Conservation (phyloP, 768 basidiomycete species). For the Termitomyces eurrhizus region DNA sequence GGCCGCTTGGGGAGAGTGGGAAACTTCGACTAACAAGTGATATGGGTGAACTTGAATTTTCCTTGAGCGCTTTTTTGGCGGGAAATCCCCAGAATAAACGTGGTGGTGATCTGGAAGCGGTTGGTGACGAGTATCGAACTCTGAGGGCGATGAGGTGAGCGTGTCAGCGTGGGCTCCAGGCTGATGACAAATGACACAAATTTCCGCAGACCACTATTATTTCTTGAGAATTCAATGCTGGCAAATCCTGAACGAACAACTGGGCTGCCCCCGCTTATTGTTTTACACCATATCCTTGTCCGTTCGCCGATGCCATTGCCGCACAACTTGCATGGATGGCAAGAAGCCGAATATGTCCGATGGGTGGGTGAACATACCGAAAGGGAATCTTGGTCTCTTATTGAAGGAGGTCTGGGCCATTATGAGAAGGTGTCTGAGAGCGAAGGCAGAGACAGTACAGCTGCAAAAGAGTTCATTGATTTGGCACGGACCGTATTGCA, state of each 20-base stretch:
- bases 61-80: constrained; percentile 73
- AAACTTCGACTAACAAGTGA: constrained; percentile 94
- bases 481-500: constrained; percentile 66
- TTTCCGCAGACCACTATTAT: constrained; percentile 72
- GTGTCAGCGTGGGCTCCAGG: constrained; percentile 5
- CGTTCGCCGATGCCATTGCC: constrained; percentile 84
- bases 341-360: constrained; percentile 91
- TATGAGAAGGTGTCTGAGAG: constrained; percentile 74
- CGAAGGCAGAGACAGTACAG: constrained; percentile 42
- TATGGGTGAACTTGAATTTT: constrained; percentile 96
- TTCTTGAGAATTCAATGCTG: constrained; percentile 76
- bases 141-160: constrained; percentile 85
- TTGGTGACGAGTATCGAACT: constrained; percentile 85
- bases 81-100: constrained; percentile 56
- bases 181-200: constrained; percentile 2
- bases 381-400: constrained; percentile 72
- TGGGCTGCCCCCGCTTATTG: constrained; percentile 82
- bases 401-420: constrained; percentile 73
- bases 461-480: constrained; percentile 57
- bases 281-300: constrained; percentile 90
- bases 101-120: constrained; percentile 61
- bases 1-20: constrained; percentile 87
- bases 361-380: constrained; percentile 93
- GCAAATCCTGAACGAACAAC: constrained; percentile 61
- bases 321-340: constrained; percentile 89